These are phyloP conservation scores for Parastagonospora avenae DNA, from an alignment of 2,329 filamentous ascomycete genomes.

Conservation along the genomic window DNA sequence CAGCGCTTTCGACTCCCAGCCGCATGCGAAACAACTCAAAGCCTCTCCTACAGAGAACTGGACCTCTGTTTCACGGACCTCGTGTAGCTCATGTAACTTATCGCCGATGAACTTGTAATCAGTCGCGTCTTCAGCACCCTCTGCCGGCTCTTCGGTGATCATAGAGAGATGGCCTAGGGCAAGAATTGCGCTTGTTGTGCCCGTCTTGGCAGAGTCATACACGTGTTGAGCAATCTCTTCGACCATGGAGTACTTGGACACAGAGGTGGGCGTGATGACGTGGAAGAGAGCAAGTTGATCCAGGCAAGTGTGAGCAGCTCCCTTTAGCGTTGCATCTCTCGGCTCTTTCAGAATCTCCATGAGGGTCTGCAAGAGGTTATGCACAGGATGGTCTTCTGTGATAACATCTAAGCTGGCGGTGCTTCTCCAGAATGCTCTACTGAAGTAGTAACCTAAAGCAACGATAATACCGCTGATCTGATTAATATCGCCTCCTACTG, in stretches of 20 bases:
- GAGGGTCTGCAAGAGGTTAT: constrained; percentile 51
- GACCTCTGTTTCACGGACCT: constrained; percentile 82
- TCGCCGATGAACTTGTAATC: constrained; percentile 64
- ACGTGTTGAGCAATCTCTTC: constrained; percentile 66
- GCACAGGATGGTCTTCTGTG: constrained; percentile 43
- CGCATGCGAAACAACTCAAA: constrained; percentile 74
- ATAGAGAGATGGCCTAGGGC: constrained; percentile 78
- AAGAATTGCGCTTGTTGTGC: constrained; percentile 81
- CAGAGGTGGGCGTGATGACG: constrained; percentile 53
- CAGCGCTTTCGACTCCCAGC: constrained; percentile 84
- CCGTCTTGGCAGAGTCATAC: constrained; percentile 72
- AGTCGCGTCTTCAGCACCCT: constrained; percentile 36
- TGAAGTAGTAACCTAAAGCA: constrained; percentile 63
- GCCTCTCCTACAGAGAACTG: constrained; percentile 93
- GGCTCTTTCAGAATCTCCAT: constrained; percentile 60
- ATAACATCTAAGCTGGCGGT: constrained; percentile 17
- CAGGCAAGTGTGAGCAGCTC: constrained; percentile 62
- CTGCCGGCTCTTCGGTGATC: constrained; percentile 54
- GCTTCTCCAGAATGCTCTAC: constrained; percentile 60
- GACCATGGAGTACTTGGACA: constrained; percentile 43
- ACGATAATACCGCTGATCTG: constrained; percentile 66
- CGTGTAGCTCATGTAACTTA: constrained; percentile 76
- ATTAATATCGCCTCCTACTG: constrained; percentile 65
- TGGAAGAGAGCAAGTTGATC: constrained; percentile 67
- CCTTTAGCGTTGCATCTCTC: constrained; percentile 62